Conservation (phyloP, 306 rosid genomes). For the Fragaria vesca region DNA sequence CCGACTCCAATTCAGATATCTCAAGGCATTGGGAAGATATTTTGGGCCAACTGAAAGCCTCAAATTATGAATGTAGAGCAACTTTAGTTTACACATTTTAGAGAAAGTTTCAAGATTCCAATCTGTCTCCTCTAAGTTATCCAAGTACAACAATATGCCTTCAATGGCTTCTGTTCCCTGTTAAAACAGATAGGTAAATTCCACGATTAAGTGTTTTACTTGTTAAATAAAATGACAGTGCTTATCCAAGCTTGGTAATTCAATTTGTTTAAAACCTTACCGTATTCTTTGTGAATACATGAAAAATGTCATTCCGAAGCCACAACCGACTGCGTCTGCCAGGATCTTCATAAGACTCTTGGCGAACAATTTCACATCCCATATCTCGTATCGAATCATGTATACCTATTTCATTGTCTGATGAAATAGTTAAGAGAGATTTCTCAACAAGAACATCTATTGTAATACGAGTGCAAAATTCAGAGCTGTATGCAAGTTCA, state of each 20-base stretch:
- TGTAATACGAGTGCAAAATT: constrained; percentile 8
- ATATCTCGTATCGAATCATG: constrained; percentile 38
- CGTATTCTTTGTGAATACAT: constrained; percentile 22
- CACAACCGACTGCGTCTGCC: constrained; percentile 23
- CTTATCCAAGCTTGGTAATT: not conserved
- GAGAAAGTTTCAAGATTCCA: not conserved
- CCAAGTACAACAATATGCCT: not conserved
- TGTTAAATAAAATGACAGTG: not conserved
- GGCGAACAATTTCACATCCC: constrained; percentile 28
- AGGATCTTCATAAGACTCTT: constrained; percentile 1
- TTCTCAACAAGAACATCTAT: constrained; percentile 33
- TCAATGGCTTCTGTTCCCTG: constrained; percentile 3
- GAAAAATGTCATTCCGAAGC: constrained; percentile 16
- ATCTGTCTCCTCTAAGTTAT: not conserved
- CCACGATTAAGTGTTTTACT: not conserved
- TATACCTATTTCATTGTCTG: not conserved
- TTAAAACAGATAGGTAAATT: not conserved
- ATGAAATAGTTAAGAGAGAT: constrained; percentile 29
- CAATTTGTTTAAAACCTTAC: not conserved
- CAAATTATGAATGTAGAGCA: not conserved
- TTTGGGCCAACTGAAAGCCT: not conserved
- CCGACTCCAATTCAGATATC: not conserved
- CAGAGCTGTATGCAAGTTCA: not conserved
- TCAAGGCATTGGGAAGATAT: not conserved
- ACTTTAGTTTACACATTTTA: not conserved